Percentiles rank a stretch among this genome's conserved stretches.
phyloP scores from a whole-genome alignment of 163 green algal species.

The Prototheca wickerhamii region DNA sequence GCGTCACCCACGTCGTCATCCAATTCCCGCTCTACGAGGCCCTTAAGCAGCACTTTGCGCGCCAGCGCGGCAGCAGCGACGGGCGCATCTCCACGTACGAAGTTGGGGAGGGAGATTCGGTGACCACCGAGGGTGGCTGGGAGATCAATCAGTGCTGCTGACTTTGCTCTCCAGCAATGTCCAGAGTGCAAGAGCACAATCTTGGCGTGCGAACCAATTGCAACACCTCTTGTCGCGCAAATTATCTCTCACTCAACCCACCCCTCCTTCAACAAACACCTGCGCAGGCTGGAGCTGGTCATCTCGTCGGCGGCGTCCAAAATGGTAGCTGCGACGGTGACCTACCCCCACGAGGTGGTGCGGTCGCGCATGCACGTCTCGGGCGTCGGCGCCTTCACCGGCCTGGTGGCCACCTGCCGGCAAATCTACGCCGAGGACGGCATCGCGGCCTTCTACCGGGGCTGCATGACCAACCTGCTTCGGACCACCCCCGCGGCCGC shows the following conservation, averaged over 20 bases:
- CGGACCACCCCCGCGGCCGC: slow-evolving; percentile 90
- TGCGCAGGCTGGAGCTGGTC: slow-evolving; percentile 68
- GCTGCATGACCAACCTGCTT: slow-evolving; percentile 85
- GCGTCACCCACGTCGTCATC: slow-evolving; percentile 88
- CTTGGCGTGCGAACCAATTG: too few relatives aligned
- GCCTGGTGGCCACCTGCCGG: slow-evolving; percentile 31
- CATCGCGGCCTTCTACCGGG: slow-evolving; percentile 74
- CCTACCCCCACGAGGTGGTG: slow-evolving; percentile 93
- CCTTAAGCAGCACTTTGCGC: slow-evolving; percentile 51
- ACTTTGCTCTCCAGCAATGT: too few relatives aligned
- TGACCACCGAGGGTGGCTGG: too few relatives aligned
- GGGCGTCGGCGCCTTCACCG: slow-evolving; percentile 41
- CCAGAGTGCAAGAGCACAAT: too few relatives aligned
- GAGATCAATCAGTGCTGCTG: too few relatives aligned
- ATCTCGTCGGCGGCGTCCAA: slow-evolving; percentile 76
- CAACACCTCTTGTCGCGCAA: too few relatives aligned
- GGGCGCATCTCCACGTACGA: slow-evolving; percentile 16
- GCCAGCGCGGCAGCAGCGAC: slow-evolving; percentile 3
- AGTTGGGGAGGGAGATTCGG: not conserved
- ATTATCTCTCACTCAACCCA: too few relatives aligned
- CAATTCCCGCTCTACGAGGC: slow-evolving; percentile 94
- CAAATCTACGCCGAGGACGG: slow-evolving; percentile 56
- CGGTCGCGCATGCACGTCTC: slow-evolving; percentile 85
- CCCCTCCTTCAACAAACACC: slow-evolving; percentile 4
- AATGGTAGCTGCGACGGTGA: slow-evolving; percentile 89